Percentiles rank a stretch among this genome's conserved stretches.
Evolutionary conservation across 768 basidiomycete genomes (phyloP).

Genomic region (Omphalotus guepiniiformis): DNA sequence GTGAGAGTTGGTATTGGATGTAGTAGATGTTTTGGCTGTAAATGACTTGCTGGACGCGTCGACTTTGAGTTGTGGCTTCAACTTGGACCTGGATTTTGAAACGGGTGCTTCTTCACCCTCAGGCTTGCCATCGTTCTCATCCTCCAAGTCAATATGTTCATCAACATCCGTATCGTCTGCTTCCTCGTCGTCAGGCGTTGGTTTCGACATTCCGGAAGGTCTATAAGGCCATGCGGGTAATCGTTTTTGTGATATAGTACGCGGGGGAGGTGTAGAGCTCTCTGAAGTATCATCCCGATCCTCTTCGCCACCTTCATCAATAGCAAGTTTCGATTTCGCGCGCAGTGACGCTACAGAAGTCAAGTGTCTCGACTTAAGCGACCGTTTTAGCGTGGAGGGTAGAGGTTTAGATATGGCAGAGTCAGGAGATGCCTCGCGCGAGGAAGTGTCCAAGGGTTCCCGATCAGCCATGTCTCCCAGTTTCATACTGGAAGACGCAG

Average conservation of each 20-base stretch:
- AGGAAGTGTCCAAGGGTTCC: constrained; percentile 1
- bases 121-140: neutral
- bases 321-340: constrained; percentile 5
- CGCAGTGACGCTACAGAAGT: too few species aligned
- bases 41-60: constrained; percentile 5
- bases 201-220: too few species aligned
- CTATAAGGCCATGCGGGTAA: too few species aligned
- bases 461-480: neutral
- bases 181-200: too few species aligned
- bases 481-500: neutral
- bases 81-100: constrained; percentile 2
- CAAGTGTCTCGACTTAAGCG: too few species aligned
- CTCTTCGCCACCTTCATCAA: constrained; percentile 17
- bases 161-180: too few species aligned
- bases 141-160: too few species aligned
- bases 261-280: too few species aligned
- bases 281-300: constrained; percentile 12
- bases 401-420: too few species aligned
- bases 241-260: too few species aligned
- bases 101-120: neutral
- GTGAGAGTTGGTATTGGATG: neutral
- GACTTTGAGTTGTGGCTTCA: constrained; percentile 6
- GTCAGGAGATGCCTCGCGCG: constrained; percentile 7
- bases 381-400: too few species aligned
- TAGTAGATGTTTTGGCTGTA: too few species aligned